These are phyloP conservation scores for Agapanthus africanus DNA, from an alignment of 106 monocot species.

Conservation along the genomic window DNA sequence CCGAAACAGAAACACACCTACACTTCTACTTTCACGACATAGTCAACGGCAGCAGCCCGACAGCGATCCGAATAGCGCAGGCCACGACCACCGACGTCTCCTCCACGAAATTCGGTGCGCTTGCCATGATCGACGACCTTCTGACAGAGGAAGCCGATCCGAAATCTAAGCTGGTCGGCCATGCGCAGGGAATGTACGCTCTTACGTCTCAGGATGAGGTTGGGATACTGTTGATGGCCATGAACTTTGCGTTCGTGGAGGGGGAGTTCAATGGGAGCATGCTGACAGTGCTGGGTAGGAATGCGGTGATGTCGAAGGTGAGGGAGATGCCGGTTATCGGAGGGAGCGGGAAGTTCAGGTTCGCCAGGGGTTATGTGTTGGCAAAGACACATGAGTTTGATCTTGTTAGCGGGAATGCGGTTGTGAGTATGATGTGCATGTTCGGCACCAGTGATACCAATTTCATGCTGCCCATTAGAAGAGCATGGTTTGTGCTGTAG, in stretches of 20 bases:
- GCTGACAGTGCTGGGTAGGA: background rate
- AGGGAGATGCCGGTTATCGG: background rate
- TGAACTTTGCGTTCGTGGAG: slow-evolving; percentile 29
- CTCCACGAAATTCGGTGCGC: slow-evolving; percentile 24
- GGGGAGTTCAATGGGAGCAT: too few species aligned
- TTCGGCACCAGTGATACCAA: background rate
- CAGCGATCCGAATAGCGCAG: slow-evolving; percentile 15
- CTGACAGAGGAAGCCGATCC: slow-evolving; percentile 22
- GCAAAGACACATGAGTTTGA: background rate
- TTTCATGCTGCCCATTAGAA: too few species aligned
- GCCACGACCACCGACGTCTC: slow-evolving; percentile 1
- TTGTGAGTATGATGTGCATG: background rate
- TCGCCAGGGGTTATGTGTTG: background rate
- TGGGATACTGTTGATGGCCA: slow-evolving; percentile 14
- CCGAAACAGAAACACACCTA: slow-evolving; percentile 8
- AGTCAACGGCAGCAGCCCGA: slow-evolving; percentile 3
- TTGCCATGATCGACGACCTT: slow-evolving; percentile 33
- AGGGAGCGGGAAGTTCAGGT: background rate
- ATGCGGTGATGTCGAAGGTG: background rate
- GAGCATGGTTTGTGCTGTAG: too few species aligned
- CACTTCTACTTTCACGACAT: too few species aligned
- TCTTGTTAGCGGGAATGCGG: background rate
- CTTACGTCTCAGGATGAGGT: slow-evolving; percentile 20
- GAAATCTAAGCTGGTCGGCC: slow-evolving; percentile 21
- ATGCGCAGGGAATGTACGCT: slow-evolving; percentile 25